phyloP scores from a whole-genome alignment of 1,139 yeast genomes.

The Saccharomyces hybrid region DNA sequence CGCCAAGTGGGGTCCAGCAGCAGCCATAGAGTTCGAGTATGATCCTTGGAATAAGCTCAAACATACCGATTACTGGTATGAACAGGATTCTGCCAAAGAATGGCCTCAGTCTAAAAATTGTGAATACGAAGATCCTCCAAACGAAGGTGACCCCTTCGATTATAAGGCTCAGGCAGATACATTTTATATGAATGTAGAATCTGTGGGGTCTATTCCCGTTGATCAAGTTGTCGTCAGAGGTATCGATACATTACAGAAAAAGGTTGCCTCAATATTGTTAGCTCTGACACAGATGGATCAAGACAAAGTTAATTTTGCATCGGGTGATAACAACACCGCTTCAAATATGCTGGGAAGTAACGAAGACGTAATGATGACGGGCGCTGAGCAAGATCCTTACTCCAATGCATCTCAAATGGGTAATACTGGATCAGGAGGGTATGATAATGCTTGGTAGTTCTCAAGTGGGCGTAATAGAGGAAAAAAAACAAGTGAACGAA shows the following conservation, averaged over 20 bases:
- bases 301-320: constrained; percentile 42
- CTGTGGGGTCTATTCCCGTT: constrained; percentile 83
- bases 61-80: constrained; percentile 96
- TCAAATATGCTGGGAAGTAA: constrained; percentile 14
- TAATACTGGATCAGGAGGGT: constrained; percentile 20
- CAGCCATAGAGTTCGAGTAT: constrained; percentile 96
- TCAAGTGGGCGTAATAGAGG: not conserved
- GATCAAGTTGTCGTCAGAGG: constrained; percentile 83
- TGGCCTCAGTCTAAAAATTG: constrained; percentile 90
- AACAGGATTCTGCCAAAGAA: constrained; percentile 76
- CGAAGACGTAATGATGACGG: constrained; percentile 36
- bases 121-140: constrained; percentile 94
- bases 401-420: constrained; percentile 24
- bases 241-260: constrained; percentile 75
- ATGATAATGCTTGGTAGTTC: constrained; percentile 29
- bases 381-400: constrained; percentile 40
- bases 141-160: constrained; percentile 81
- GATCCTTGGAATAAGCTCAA: constrained; percentile 98
- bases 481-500: not conserved
- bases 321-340: constrained; percentile 45
- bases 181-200: constrained; percentile 83
- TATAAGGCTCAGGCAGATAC: constrained; percentile 72
- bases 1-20: constrained; percentile 96
- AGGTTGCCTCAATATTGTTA: constrained; percentile 81
- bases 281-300: constrained; percentile 57